Conservation (phyloP, 805 yeast genomes). For the Candida dajiaensis region DNA sequence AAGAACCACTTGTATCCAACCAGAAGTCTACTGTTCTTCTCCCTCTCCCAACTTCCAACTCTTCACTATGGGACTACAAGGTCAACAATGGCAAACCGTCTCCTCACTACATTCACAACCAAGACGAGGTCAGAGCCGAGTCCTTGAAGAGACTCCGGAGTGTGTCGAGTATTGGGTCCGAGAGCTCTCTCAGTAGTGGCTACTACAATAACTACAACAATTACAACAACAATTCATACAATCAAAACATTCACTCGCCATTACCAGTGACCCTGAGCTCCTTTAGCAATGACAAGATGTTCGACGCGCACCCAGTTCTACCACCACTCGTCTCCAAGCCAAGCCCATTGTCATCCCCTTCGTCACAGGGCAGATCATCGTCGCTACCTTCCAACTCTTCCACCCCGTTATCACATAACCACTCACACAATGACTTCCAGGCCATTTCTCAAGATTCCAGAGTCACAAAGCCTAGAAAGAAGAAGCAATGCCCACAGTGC, state of each 20-base stretch:
- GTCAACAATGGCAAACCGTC: constrained; percentile 1
- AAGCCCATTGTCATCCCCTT: constrained; percentile 6
- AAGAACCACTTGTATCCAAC: neutral
- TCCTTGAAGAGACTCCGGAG: neutral
- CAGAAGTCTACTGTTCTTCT: neutral
- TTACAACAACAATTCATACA: constrained; percentile 4
- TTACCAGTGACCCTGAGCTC: constrained; percentile 6
- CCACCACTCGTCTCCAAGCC: constrained; percentile 1
- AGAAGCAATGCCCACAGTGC: constrained; percentile 70
- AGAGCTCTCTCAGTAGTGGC: neutral
- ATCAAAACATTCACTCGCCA: constrained; percentile 4
- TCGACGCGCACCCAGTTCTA: constrained; percentile 7
- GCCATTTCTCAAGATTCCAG: neutral
- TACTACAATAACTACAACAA: constrained; percentile 5
- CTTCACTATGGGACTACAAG: neutral
- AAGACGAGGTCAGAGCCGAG: neutral
- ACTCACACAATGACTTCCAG: neutral
- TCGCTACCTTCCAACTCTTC: constrained; percentile 13
- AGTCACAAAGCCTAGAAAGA: constrained; percentile 43
- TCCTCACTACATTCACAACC: neutral
- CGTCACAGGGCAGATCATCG: constrained; percentile 9
- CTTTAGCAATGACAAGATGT: constrained; percentile 1
- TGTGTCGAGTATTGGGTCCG: neutral
- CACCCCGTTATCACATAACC: constrained; percentile 3
- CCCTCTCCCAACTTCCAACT: constrained; percentile 2